phyloP scores from a whole-genome alignment of 106 monocot genomes.

The Gastrodia elata region DNA sequence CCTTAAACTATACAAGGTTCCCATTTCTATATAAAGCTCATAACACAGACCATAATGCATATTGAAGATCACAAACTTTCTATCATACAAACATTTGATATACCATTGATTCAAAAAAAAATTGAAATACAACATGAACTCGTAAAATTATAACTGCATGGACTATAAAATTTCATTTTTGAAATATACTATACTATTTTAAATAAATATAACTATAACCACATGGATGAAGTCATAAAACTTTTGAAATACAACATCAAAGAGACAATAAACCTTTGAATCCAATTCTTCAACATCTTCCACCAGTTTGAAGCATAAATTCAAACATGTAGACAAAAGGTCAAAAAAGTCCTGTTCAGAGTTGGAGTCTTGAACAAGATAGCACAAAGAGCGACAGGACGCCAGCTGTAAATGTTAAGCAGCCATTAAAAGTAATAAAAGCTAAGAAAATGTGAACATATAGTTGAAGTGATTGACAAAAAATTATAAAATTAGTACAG shows the following conservation, averaged over 20 bases:
- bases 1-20: neutral
- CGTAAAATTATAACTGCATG: neutral
- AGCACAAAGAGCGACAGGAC: constrained; percentile 87
- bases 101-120: neutral
- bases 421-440: neutral
- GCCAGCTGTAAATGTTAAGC: constrained; percentile 59
- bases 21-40: neutral
- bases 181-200: no score
- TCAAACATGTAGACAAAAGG: constrained; percentile 76
- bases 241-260: neutral
- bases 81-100: neutral
- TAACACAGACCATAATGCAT: neutral
- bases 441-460: neutral
- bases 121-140: no score
- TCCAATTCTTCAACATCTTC: constrained; percentile 94
- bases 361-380: constrained; percentile 84
- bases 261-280: constrained; percentile 70
- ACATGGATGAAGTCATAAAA: no score
- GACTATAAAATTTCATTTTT: no score
- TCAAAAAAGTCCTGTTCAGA: constrained; percentile 74
- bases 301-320: constrained; percentile 78
- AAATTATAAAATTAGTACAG: neutral
- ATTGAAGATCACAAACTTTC: neutral
- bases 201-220: no score
- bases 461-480: neutral